Base-by-base conservation (phyloP, 2,329 filamentous ascomycete species). In the Pyrenochaeta sp. region DNA sequence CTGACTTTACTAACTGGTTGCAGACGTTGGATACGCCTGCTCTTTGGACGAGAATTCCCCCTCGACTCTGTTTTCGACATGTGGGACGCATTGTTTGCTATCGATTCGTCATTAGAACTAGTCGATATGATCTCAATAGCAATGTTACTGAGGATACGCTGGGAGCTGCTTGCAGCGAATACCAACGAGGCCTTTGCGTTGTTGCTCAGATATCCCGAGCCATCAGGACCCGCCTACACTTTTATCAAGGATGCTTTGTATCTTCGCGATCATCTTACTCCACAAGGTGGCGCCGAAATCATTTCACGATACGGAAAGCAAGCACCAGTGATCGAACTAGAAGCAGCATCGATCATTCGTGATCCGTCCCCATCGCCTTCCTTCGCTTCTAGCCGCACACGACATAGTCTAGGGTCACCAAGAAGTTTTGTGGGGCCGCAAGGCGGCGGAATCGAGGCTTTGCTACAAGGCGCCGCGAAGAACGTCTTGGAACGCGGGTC, bases 21-120 rank as follows among this genome's bases (percentile, higher is more conserved):
- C 42, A 93, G 91, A 63, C 92, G 95, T 56, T 99, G 95, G 95
- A 91, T 98, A 56, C 88, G 95, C 28, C 86, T 99, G 0, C 80
- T 99, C 0, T 98, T 98, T 72, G 93, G 94, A 48, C 87, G 95
- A 65, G 95, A 99, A 75, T 98, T 97, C 68, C 88, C 92, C 0
- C 96, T 98, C 60, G 88, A 93, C 52, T 88, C 96, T 61, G 85
- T 93, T 40, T 85, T 99, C 37, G 82, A 87, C 24, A 85, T 99
- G 54, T 99, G 95, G 95, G 95, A 99, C 78, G 86, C 89, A 7
- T 83, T 99, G 1, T 96, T 99, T 74, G 91, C 93, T 1, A 88
- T 96, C 69, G 93, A 97, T 68, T 85, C 94, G 7, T 85, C 86
- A 0, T 79, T 97, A 28, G 88, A 93, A 49, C 81, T 98, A 32